Conservation (phyloP, 345 rosid genomes). For the Boechera retrofracta region DNA sequence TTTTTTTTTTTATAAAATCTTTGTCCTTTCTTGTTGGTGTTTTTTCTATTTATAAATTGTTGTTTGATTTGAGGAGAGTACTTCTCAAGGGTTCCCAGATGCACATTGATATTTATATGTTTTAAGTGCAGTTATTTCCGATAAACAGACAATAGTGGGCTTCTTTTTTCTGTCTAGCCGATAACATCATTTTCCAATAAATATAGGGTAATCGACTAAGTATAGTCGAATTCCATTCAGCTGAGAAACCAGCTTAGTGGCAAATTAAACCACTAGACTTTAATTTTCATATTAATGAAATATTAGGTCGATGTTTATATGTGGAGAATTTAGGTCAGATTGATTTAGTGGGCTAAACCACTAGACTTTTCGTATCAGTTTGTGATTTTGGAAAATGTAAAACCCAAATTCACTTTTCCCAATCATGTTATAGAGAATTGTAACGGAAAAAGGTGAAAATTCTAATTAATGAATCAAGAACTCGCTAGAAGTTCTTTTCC, state of each 20-base stretch:
- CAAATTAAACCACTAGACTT: slow-evolving; percentile 19
- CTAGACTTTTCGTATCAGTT: not conserved
- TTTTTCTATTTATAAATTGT: not conserved
- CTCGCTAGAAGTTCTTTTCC: slow-evolving; percentile 11
- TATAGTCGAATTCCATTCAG: slow-evolving; percentile 22
- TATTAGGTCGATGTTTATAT: slow-evolving; percentile 28
- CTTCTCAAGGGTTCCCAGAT: not conserved
- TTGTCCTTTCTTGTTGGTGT: not conserved
- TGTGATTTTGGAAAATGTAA: slow-evolving; percentile 14
- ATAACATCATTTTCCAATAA: not conserved
- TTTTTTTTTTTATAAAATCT: not conserved
- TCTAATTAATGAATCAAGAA: slow-evolving; percentile 22
- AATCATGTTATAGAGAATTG: not conserved
- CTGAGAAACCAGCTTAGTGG: slow-evolving; percentile 29
- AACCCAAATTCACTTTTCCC: not conserved
- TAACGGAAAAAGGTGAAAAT: not conserved
- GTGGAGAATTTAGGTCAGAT: slow-evolving; percentile 42
- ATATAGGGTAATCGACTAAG: not conserved
- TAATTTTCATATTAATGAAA: slow-evolving; percentile 7
- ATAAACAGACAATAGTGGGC: not conserved
- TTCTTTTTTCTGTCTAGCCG: not conserved
- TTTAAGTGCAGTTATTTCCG: not conserved
- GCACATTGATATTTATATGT: not conserved
- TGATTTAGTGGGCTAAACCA: slow-evolving; percentile 20
- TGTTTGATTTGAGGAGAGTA: slow-evolving; percentile 15